Evolutionary conservation across 2,329 filamentous ascomycete species (phyloP).

Genomic region (Ceratocystiopsis minuta): DNA sequence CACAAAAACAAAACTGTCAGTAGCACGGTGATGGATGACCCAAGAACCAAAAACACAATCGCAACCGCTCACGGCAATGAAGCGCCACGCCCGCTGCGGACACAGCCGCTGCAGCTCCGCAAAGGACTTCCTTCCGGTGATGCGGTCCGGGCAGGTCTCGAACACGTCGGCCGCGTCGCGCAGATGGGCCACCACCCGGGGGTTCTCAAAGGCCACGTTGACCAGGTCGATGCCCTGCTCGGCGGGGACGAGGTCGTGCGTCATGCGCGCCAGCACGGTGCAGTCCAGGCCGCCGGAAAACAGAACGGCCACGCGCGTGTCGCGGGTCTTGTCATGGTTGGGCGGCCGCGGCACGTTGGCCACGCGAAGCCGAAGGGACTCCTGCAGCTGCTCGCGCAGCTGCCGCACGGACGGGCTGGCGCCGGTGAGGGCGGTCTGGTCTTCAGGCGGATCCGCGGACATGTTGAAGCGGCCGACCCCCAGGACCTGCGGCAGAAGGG

Average conservation of each 20-base stretch:
- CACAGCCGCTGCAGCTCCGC: slow-evolving; percentile 55
- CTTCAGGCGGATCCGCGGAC: slow-evolving; percentile 17
- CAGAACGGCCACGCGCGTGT: slow-evolving; percentile 53
- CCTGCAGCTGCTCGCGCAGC: slow-evolving; percentile 35
- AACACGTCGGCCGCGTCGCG: slow-evolving; percentile 31
- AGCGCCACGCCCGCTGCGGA: slow-evolving; percentile 58
- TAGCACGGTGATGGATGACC: too few relatives aligned
- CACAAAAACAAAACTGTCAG: not conserved
- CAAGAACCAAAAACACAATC: too few relatives aligned
- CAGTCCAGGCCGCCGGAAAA: slow-evolving; percentile 95
- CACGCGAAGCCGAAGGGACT: slow-evolving; percentile 47
- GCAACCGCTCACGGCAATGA: slow-evolving; percentile 51
- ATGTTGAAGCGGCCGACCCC: slow-evolving; percentile 32
- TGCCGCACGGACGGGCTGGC: slow-evolving; percentile 32
- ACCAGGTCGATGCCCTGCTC: slow-evolving; percentile 65
- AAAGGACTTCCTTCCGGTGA: slow-evolving; percentile 67
- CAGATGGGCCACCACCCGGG: slow-evolving; percentile 45
- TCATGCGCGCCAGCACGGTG: slow-evolving; percentile 64
- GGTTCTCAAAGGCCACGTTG: slow-evolving; percentile 96
- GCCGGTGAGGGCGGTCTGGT: slow-evolving; percentile 14
- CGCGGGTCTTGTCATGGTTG: slow-evolving; percentile 8
- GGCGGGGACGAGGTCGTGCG: slow-evolving; percentile 54
- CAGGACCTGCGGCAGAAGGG: too few relatives aligned
- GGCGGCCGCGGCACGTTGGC: slow-evolving; percentile 42
- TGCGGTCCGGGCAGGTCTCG: slow-evolving; percentile 75